Conservation (phyloP, 164 flowering plant genomes). For the Magnolia kwangsiensis region DNA sequence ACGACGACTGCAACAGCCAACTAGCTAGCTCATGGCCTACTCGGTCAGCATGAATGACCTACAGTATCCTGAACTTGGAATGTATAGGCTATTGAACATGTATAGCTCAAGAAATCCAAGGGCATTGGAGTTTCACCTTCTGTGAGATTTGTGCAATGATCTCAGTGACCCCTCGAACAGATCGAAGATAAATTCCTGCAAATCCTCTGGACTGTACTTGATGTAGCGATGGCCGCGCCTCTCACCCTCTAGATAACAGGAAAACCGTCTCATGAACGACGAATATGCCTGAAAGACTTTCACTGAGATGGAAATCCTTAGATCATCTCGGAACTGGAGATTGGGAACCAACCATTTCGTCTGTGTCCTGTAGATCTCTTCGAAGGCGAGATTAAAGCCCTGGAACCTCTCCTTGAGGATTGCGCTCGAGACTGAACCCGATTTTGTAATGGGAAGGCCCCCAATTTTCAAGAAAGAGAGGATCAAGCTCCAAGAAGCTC, state of each 20-base stretch:
- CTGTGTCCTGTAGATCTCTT: constrained; percentile 68
- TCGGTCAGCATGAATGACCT: background rate
- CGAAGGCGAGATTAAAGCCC: constrained; percentile 57
- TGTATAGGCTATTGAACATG: constrained; percentile 1
- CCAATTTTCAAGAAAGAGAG: constrained; percentile 56
- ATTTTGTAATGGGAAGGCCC: constrained; percentile 34
- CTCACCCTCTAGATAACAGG: constrained; percentile 21
- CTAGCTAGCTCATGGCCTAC: background rate
- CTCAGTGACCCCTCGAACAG: constrained; percentile 62
- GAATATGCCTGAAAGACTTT: constrained; percentile 66
- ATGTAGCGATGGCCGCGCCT: constrained; percentile 44
- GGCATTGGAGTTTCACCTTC: constrained; percentile 10
- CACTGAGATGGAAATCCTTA: constrained; percentile 60
- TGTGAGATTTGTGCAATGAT: constrained; percentile 37
- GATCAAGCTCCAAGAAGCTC: constrained; percentile 67
- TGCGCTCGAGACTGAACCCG: constrained; percentile 35
- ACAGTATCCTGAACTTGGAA: background rate
- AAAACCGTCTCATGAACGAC: constrained; percentile 52
- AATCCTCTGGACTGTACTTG: constrained; percentile 65
- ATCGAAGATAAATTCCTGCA: constrained; percentile 47
- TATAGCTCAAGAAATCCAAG: background rate
- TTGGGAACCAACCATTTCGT: constrained; percentile 62
- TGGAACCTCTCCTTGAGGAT: constrained; percentile 55
- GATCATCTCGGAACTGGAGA: constrained; percentile 59
- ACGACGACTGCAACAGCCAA: background rate